Evolutionary conservation across 169 alveolate genomes (phyloP).

Genomic region (Cyclospora cayetanensis): DNA sequence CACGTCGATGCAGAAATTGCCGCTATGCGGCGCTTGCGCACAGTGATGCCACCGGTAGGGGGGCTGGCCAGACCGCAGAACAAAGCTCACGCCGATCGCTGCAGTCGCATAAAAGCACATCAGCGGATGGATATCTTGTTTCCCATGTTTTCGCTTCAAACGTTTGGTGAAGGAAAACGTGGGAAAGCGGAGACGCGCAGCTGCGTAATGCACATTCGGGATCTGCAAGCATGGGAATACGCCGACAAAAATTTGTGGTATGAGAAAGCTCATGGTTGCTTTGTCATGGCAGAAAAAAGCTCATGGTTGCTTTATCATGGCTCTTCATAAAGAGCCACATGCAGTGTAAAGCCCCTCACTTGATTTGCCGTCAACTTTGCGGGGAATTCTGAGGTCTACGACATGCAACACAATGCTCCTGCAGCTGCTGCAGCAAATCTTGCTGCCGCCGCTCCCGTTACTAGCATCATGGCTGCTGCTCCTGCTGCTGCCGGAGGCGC

Average conservation of each 20-base stretch:
- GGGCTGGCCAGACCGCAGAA: not conserved
- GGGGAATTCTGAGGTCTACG: constrained; percentile 1
- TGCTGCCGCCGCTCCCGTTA: constrained; percentile 27
- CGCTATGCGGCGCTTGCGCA: not conserved
- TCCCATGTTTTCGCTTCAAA: too few species aligned
- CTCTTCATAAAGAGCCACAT: too few species aligned
- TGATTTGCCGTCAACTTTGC: constrained; percentile 31
- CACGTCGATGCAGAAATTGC: not conserved
- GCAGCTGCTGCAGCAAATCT: constrained; percentile 31
- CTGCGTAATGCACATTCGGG: too few species aligned
- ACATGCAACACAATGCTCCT: constrained; percentile 22
- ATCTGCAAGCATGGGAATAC: too few species aligned
- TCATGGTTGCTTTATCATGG: too few species aligned
- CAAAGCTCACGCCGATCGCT: constrained; percentile 44
- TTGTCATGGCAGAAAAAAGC: too few species aligned
- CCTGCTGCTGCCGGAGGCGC: not conserved
- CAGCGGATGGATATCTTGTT: too few species aligned
- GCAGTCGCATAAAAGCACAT: not conserved
- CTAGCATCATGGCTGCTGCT: constrained; percentile 32
- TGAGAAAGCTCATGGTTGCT: too few species aligned
- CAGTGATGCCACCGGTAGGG: constrained; percentile 52
- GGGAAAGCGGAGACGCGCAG: too few species aligned
- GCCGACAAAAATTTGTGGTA: too few species aligned
- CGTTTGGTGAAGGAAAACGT: too few species aligned
- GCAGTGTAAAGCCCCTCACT: constrained; percentile 3